Base-by-base conservation (phyloP, 1,284 basidiomycete species). In the Clitocybe nebularis region DNA sequence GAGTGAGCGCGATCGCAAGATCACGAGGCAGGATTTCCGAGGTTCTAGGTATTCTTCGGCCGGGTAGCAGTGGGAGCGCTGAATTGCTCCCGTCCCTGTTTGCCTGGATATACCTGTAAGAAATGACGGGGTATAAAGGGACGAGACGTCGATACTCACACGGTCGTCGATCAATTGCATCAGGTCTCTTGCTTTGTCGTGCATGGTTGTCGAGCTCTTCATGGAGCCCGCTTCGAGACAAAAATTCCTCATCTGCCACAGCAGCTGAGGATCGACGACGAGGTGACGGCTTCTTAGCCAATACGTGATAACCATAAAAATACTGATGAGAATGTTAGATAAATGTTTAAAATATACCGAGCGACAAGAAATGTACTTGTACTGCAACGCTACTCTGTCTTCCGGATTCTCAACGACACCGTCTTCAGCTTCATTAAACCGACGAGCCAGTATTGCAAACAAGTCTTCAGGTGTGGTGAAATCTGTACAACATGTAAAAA, bases 1-100 rank as follows among this genome's bases (percentile, higher is more conserved):
- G 46, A 2, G 69, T 64, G 10, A 74, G 59, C 1, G 65, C 70
- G 30, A 66, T 57, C 4, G 72, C 72, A 4, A 74, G 58, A 42
- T 68, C 65, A 5, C 54, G 41, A 7, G 66, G 63, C 21, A 49
- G 50, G 25, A 67, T 59, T 24, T 66, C 58, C 3, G 56, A 48
- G 5, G 61, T 52, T 34, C 53, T 47, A 7, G 57, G 55, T 33
- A 59, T 46, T 35, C 51, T 57, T 29, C 57, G 45, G 17, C 56
- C 51, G 26, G 57, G 51, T 10, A 53, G 49, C 8, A 58, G 39
- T 10, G 49, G 43, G 6, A 52, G 47, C 8, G 47, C 38, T n/a
- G 47, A 22, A 11, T 22, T 43, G 2, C 44, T 47, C n/a, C 32
- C 33, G 24, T 53, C 45, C 21, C 32, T 41, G 26, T 36, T 41